A percentile compares a stretch with the other conserved stretches of the same genome.
Evolutionary conservation across 2,329 filamentous ascomycete species (phyloP).

Genomic region (Aspergillus piperis): DNA sequence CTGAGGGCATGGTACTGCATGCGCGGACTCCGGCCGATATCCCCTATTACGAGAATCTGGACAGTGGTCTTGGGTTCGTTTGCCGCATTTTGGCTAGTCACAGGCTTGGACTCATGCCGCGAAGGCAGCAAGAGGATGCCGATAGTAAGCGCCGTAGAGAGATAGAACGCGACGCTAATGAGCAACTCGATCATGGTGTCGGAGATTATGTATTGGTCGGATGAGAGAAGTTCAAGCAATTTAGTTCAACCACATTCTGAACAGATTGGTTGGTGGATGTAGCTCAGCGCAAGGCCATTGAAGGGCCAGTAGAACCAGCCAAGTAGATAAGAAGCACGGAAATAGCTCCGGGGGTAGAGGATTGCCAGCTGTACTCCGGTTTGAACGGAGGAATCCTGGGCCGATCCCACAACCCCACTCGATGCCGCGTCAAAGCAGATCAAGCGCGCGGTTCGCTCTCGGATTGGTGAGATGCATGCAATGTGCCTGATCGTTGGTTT

Average conservation of each 20-base stretch:
- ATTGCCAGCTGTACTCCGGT: not conserved
- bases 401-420: slow-evolving; percentile 12
- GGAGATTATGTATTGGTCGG: not conserved
- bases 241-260: not conserved
- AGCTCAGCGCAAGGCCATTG: not conserved
- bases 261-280: not conserved
- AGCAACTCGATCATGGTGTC: slow-evolving; percentile 38
- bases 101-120: slow-evolving; percentile 49
- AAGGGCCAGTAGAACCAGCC: not conserved
- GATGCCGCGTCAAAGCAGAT: slow-evolving; percentile 3
- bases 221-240: not conserved
- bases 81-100: slow-evolving; percentile 25
- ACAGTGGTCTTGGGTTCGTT: slow-evolving; percentile 53
- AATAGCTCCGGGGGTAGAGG: not conserved
- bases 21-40: slow-evolving; percentile 91
- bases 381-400: slow-evolving; percentile 15
- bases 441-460: slow-evolving; percentile 11
- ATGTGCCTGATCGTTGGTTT: not conserved
- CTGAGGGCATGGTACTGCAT: slow-evolving; percentile 99
- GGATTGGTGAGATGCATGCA: slow-evolving; percentile 2
- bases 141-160: slow-evolving; percentile 53
- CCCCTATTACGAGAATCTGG: slow-evolving; percentile 88
- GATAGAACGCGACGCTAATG: slow-evolving; percentile 40
- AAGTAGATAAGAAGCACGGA: not conserved
- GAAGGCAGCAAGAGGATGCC: slow-evolving; percentile 56